A percentile compares a stretch with the other conserved stretches of the same genome.
phyloP scores from a whole-genome alignment of 202 grass and related monocot species.

The Schoenoplectus tabernaemontani region DNA sequence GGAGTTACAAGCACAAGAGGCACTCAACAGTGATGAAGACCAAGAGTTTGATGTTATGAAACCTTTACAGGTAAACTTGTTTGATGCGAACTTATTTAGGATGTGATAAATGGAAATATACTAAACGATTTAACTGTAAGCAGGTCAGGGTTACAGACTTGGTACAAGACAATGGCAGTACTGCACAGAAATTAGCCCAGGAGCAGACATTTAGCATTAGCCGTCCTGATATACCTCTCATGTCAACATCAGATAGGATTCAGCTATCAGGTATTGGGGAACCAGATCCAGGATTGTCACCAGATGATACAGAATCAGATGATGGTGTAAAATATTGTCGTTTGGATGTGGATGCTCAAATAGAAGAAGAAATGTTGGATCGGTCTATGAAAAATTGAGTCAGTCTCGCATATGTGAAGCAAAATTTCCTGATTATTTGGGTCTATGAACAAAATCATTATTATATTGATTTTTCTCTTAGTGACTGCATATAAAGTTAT shows the following conservation, averaged over 20 bases:
- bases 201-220: constrained; percentile 58
- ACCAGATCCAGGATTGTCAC: constrained; percentile 10
- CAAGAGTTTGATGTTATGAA: constrained; percentile 51
- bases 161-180: constrained; percentile 37
- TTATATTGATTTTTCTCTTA: not conserved
- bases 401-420: not conserved
- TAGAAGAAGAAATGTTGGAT: constrained; percentile 36
- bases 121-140: constrained; percentile 20
- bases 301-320: constrained; percentile 33
- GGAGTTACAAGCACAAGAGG: constrained; percentile 81
- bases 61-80: constrained; percentile 64
- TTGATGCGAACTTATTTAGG: not conserved
- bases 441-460: constrained; percentile 7
- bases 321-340: constrained; percentile 73
- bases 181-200: constrained; percentile 31
- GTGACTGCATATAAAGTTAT: not conserved
- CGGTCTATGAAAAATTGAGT: constrained; percentile 29
- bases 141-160: constrained; percentile 83
- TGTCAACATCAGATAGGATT: constrained; percentile 17
- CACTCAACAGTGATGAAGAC: constrained; percentile 28
- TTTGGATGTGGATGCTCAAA: constrained; percentile 37
- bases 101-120: not conserved
- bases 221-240: constrained; percentile 35
- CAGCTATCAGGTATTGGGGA: constrained; percentile 2
- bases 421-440: not conserved